A percentile compares a stretch with the other conserved stretches of the same genome.
Evolutionary conservation across 2,329 filamentous ascomycete species (phyloP).

Genomic region (Colletotrichum brevisporum): DNA sequence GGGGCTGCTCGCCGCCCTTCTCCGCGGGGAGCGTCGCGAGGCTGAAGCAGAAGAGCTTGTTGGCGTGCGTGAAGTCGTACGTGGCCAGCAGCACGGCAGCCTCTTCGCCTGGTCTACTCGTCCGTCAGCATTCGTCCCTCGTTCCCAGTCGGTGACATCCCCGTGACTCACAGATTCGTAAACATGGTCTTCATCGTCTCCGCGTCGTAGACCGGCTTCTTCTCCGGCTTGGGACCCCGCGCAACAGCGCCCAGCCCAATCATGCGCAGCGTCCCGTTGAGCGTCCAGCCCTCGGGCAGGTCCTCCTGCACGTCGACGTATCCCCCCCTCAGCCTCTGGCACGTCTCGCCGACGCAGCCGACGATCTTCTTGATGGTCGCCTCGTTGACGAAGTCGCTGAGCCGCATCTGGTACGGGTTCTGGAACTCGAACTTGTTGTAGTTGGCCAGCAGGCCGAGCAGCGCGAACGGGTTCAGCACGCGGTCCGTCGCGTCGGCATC

Average conservation of each 20-base stretch:
- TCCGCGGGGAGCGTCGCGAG: conserved; percentile 77
- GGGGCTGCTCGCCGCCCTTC: conserved; percentile 78
- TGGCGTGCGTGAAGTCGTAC: conserved; percentile 94
- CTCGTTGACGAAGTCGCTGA: conserved; percentile 97
- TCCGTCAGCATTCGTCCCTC: conserved; percentile 38
- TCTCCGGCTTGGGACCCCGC: conserved; percentile 75
- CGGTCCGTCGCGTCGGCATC: conserved; percentile 77
- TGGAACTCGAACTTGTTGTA: conserved; percentile 99
- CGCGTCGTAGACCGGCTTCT: conserved; percentile 74
- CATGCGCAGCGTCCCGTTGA: conserved; percentile 85
- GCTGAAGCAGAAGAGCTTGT: conserved; percentile 94
- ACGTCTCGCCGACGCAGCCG: conserved; percentile 80
- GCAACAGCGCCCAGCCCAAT: conserved; percentile 86
- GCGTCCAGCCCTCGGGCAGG: conserved; percentile 88
- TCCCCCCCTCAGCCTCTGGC: conserved; percentile 75
- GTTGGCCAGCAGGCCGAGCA: conserved; percentile 91
- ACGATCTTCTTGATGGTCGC: conserved; percentile 87
- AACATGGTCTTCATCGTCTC: conserved; percentile 90
- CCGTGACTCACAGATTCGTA: conserved; percentile 75
- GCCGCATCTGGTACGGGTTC: conserved; percentile 91
- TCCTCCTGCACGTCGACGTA: conserved; percentile 94
- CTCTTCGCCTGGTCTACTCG: conserved; percentile 79
- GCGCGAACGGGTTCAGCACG: conserved; percentile 81
- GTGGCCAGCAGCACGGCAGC: conserved; percentile 86
- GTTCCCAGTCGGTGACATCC: not conserved